Percentiles rank a stretch among this genome's conserved stretches.
Evolutionary conservation across 148 eudicot genomes (phyloP).

Genomic region (Dysphania ambrosioides): DNA sequence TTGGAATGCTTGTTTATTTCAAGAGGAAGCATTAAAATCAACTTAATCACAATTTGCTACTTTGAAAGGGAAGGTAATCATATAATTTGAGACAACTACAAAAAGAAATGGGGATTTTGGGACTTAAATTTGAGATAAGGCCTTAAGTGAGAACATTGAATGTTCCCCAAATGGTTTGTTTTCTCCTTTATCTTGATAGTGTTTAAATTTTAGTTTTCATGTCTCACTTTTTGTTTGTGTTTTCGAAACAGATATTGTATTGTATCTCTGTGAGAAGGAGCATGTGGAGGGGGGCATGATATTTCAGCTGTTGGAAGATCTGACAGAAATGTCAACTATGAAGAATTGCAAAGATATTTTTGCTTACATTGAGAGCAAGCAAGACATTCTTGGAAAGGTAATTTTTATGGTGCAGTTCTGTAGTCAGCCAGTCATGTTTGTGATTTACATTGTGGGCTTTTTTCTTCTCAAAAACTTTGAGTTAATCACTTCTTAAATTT

Average conservation of each 20-base stretch:
- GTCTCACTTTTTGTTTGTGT: background rate
- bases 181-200: background rate
- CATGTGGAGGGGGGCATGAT: conserved; percentile 99
- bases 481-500: conserved; percentile 7
- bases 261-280: conserved; percentile 96
- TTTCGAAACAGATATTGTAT: conserved; percentile 63
- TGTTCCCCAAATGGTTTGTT: background rate
- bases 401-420: background rate
- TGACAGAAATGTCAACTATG: conserved; percentile 99
- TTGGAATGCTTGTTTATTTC: background rate
- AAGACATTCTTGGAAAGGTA: conserved; percentile 96
- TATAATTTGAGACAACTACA: background rate
- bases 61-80: background rate
- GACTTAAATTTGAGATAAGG: background rate
- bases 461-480: background rate
- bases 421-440: conserved; percentile 13
- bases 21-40: background rate
- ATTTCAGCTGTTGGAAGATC: conserved; percentile 92
- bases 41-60: background rate
- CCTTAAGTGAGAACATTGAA: too few relatives aligned
- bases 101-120: background rate
- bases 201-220: background rate
- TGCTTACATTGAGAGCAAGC: conserved; percentile 96
- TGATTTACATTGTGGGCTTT: background rate
- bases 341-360: conserved; percentile 91